Conservation (phyloP, 148 eudicot genomes). For the Euryodendron excelsum region DNA sequence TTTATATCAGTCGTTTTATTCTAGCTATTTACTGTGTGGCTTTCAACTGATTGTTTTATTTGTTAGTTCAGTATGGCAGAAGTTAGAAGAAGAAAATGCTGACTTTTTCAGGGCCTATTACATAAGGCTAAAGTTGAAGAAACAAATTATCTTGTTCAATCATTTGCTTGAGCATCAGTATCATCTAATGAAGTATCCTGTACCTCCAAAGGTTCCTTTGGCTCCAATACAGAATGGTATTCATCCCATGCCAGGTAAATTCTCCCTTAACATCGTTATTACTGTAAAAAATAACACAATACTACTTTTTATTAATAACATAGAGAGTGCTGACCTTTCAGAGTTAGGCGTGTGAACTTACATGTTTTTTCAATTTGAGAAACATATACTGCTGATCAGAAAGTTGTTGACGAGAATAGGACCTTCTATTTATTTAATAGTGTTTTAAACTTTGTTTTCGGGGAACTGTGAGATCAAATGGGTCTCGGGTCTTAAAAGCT, state of each 20-base stretch:
- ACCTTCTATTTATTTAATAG: too few relatives aligned
- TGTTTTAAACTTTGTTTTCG: too few relatives aligned
- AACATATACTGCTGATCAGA: too few relatives aligned
- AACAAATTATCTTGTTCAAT: conserved; percentile 88
- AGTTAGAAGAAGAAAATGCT: conserved; percentile 96
- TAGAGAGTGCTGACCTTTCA: background rate
- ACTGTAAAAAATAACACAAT: background rate
- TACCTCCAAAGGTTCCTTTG: conserved; percentile 79
- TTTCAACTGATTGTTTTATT: conserved; percentile 1
- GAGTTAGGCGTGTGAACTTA: too few relatives aligned
- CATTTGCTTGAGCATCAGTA: conserved; percentile 89
- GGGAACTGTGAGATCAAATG: too few relatives aligned
- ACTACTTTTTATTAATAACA: background rate
- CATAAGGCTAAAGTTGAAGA: conserved; percentile 90
- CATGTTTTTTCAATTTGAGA: too few relatives aligned
- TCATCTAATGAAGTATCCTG: conserved; percentile 69
- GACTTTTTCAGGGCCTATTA: conserved; percentile 93
- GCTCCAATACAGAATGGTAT: conserved; percentile 91
- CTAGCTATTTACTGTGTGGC: background rate
- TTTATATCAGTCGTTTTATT: background rate
- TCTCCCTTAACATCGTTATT: background rate
- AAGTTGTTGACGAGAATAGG: too few relatives aligned
- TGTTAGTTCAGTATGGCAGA: conserved; percentile 78
- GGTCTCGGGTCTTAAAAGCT: too few relatives aligned
- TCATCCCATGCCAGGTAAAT: conserved; percentile 84